Conservation (phyloP, 176 grass and related monocot genomes). For the Zea mays region Zm-B73-REFERENCE-NAM-5.0 NC_050103.1:163596001-163596500, state of each 20-base stretch:
- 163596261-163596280: neutral
- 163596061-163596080: neutral
- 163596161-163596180: neutral
- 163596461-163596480: conserved; percentile 77
- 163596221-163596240: neutral
- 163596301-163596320: neutral
- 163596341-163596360: conserved; percentile 80
- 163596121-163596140: neutral
- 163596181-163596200: neutral
- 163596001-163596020: conserved; percentile 94
- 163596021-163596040: conserved; percentile 80
- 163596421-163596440: conserved; percentile 86
- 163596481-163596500: conserved; percentile 97
- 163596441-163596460: conserved; percentile 88
- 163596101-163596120: neutral
- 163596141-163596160: neutral
- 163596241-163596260: neutral
- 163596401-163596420: conserved; percentile 68
- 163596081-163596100: neutral
- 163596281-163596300: neutral
- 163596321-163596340: conserved; percentile 21
- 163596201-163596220: neutral
- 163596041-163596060: conserved; percentile 27
- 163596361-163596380: conserved; percentile 97
- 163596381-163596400: conserved; percentile 74